phyloP scores from a whole-genome alignment of 805 yeast species.

The Candida piceae region DNA sequence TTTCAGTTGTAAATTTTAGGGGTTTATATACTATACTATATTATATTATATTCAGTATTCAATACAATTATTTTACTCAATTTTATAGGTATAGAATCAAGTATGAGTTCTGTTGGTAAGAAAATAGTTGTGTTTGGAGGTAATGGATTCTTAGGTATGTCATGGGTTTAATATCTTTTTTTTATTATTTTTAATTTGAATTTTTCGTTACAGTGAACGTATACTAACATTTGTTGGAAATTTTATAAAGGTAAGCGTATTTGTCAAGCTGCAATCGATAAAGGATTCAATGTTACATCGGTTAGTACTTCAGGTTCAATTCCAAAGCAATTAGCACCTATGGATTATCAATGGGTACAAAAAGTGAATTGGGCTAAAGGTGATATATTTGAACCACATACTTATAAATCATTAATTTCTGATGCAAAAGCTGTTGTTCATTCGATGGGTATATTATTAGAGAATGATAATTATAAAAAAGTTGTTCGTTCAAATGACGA shows the following conservation, averaged over 20 bases:
- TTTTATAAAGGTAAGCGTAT: constrained; percentile 50
- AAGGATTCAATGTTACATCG: constrained; percentile 65
- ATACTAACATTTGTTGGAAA: too few relatives aligned
- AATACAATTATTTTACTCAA: too few relatives aligned
- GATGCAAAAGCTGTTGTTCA: constrained; percentile 71
- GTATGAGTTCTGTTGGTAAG: constrained; percentile 12
- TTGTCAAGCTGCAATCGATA: constrained; percentile 58
- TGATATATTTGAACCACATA: constrained; percentile 59
- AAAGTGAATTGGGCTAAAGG: constrained; percentile 65
- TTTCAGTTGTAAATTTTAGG: too few relatives aligned
- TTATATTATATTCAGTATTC: too few relatives aligned
- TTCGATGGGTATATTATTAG: constrained; percentile 72
- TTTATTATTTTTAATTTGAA: not conserved
- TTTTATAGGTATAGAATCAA: too few relatives aligned
- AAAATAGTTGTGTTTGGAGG: constrained; percentile 74
- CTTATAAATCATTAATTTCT: constrained; percentile 44
- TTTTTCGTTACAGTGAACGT: too few relatives aligned
- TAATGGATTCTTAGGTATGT: constrained; percentile 64
- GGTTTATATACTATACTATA: too few relatives aligned
- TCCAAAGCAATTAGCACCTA: constrained; percentile 31
- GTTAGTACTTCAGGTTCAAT: constrained; percentile 53
- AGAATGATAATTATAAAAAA: constrained; percentile 62
- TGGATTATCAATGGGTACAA: constrained; percentile 42
- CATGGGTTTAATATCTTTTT: not conserved
- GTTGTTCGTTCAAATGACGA: constrained; percentile 33